Base-by-base conservation (phyloP, 352 stramenopile genomes). In the Phytopythium kandeliae region DNA sequence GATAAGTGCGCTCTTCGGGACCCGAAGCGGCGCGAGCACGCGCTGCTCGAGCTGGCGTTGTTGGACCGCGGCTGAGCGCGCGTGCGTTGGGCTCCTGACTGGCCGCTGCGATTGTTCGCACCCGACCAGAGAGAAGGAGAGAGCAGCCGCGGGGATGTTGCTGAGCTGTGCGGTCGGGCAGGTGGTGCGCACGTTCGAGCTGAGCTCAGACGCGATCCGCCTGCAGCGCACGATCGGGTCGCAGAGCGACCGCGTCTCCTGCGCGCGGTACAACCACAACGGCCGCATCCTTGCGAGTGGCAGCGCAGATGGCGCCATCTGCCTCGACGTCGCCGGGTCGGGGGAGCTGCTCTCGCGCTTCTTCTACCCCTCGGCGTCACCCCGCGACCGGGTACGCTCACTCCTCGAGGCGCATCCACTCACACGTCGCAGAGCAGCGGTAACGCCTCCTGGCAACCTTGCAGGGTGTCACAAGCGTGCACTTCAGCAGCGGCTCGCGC, bases 401-500 rank as follows among this genome's bases (percentile, higher is more conserved):
- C 4, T 21, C 13, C 13, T 26, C 12, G 19, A 44, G 4, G n/a
- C 8, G 16, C 8, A 15, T 10, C 28, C 28, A 11, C 10, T 10
- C 28, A n/a, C n/a, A 13, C 21, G 12, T 11, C 21, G n/a, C 13
- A 8, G 15, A 37, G 36, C n/a, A 12, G 3, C 55, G 9, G 19
- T 46, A 33, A 46, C 40, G 2, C 7, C 6, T 13, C 1, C 4
- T 35, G 22, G 45, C 25, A 26, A n/a, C 16, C 26, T n/a, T 64
- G 9, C 36, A 89, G 69, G 64, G 67, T 2, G 64, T 90, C 26
- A 88, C 85, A 28, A 51, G 67, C 11, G 69, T 90, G 34, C 69
- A 86, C 25, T 87, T 90, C 33, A 90, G 76, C 52, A 75, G 72
- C 33, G 79, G 79, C 24, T 90, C 76, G 3, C 63, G 79, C 15